Evolutionary conservation across 225 moss, liverwort and hornwort genomes (phyloP).

Genomic region (Antitrichia curtipendula): DNA sequence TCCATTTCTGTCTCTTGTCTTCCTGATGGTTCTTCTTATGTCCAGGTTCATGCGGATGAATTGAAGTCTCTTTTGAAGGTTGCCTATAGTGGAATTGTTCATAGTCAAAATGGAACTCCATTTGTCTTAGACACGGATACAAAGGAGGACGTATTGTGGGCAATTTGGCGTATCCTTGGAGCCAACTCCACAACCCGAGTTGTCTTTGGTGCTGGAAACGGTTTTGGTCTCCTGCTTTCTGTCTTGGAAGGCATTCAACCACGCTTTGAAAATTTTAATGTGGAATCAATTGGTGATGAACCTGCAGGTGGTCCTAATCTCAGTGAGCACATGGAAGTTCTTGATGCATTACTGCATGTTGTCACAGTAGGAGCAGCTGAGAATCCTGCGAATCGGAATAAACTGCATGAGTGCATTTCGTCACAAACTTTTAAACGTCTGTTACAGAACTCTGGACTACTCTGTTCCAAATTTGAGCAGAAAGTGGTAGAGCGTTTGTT

Average conservation of each 20-base stretch:
- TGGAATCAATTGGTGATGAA: slow-evolving; percentile 6
- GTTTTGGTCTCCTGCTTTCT: slow-evolving; percentile 59
- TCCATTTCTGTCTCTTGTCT: background rate
- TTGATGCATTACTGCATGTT: slow-evolving; percentile 73
- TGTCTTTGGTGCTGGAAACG: slow-evolving; percentile 70
- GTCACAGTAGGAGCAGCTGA: slow-evolving; percentile 50
- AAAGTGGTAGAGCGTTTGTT: slow-evolving; percentile 47
- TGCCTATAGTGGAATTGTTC: slow-evolving; percentile 40
- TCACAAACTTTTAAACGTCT: slow-evolving; percentile 58
- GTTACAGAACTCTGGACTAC: slow-evolving; percentile 35
- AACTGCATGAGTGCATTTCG: slow-evolving; percentile 62
- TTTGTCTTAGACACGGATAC: slow-evolving; percentile 34
- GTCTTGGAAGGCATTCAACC: slow-evolving; percentile 53
- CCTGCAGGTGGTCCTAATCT: background rate
- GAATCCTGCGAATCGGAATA: slow-evolving; percentile 55
- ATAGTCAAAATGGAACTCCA: slow-evolving; percentile 31
- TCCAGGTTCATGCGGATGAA: slow-evolving; percentile 70
- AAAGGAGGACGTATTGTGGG: slow-evolving; percentile 68
- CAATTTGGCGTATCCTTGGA: slow-evolving; percentile 67
- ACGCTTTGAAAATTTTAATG: background rate
- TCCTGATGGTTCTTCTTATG: background rate
- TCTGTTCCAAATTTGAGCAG: slow-evolving; percentile 60
- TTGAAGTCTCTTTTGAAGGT: slow-evolving; percentile 53
- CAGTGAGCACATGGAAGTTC: slow-evolving; percentile 35
- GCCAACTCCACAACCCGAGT: slow-evolving; percentile 36